Base-by-base conservation (phyloP, 352 stramenopile genomes). In the Globisporangium barbulae region DNA sequence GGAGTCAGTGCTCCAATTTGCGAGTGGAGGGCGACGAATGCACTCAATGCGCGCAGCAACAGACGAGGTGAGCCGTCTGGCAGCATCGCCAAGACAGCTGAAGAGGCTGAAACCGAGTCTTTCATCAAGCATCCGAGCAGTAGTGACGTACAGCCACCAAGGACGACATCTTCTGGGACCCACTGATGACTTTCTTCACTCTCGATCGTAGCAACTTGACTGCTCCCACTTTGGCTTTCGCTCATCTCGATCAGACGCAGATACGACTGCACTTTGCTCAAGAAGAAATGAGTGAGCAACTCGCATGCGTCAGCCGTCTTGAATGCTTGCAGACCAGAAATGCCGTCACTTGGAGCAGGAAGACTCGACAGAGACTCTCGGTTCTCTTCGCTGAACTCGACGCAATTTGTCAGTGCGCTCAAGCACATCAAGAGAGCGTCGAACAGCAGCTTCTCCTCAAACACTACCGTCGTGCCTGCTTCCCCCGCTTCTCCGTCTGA, bases 41-140 rank as follows among this genome's bases (percentile, higher is more conserved):
- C 82, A 35, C 70, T 62, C 4, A 94, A 59, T 8, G 80, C 72
- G 39, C 81, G 74, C 19, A 92, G 62, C 15, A 93, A 53, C 6
- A 91, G 64, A 0, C 59, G 66, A 31, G 79, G 71, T 5, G 85
- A 91, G 2, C 25, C 31, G 33, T 78, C 72, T 0, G 85, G 85
- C 5, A 94, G 54, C 5, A 53, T 59, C 0, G 53, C 61, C 15
- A 92, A 58, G 49, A 93, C 73, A 3, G 35, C 45, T 21, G 57
- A 42, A 33, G 68, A 70, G 53, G 87, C 86, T 10, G 33, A 53
- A 0, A 60, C 49, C 2, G 79, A 88, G 10, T 71, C 61, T 33
- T 80, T 80, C 78, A 93, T 90, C 61, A 94, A 52, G 59, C 81
- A 93, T 19, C 85, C 85, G 0, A 94, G 71, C 41, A 94, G 45